Conservation (phyloP, 371 early-diverging fungal species). For the Circinella minor region DNA sequence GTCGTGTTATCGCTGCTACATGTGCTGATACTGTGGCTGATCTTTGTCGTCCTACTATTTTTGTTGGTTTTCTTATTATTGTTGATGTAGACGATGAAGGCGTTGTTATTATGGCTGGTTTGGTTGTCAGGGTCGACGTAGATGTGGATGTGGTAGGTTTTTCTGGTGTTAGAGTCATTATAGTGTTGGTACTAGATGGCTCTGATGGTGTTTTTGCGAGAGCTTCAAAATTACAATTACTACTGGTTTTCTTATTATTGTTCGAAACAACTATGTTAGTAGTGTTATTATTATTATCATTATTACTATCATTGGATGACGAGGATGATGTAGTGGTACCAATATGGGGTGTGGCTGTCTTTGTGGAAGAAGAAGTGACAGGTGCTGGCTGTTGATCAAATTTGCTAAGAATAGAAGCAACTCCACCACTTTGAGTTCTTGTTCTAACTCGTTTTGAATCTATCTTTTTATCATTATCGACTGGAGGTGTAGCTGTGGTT, state of each 20-base stretch:
- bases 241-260: too few relatives aligned
- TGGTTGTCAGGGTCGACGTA: too few relatives aligned
- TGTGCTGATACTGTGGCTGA: too few relatives aligned
- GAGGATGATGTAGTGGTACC: background rate
- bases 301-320: background rate
- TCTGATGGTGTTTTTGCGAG: background rate
- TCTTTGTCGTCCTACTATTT: background rate
- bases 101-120: background rate
- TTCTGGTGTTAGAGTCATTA: background rate
- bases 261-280: background rate
- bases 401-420: slow-evolving; percentile 31
- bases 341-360: background rate
- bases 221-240: background rate
- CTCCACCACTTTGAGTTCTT: slow-evolving; percentile 18
- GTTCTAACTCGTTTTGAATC: slow-evolving; percentile 5
- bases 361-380: background rate
- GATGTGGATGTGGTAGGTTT: background rate
- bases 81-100: background rate
- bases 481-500: background rate
- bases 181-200: background rate
- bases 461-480: background rate
- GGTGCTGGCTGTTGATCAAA: slow-evolving; percentile 23
- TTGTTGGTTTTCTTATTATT: background rate
- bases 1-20: background rate
- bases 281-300: background rate